Evolutionary conservation across 306 rosid genomes (phyloP), one percentile per base, ranked within the genome.

Genomic region (Cucurbita ficifolia): DNA sequence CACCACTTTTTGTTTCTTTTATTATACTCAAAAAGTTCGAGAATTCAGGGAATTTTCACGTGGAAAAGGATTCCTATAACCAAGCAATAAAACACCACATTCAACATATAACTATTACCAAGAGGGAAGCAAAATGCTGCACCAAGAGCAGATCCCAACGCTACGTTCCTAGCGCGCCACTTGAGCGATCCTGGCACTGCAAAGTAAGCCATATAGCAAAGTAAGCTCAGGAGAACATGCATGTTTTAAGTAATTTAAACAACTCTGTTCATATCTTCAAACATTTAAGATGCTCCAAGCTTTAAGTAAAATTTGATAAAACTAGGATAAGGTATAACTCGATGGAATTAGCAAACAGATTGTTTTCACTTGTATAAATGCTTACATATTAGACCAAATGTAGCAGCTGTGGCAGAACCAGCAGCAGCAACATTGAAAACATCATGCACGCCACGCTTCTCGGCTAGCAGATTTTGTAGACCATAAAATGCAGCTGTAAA

Each of bases 381-480:
- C 96, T 45, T 91, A 94, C 99, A 57, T 79, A 94, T 84, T 81
- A 91, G 80, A 78, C 97, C 99, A 73, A 91, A 94, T 61, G 91
- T 81, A 18, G 99, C 90, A 61, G 97, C 96, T 55, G 99, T 91
- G 69, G 95, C 96, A 75, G 99, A 94, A 72, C 99, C 96, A 79
- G 97, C 99, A 77, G 91, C 99, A 72, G 78, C 91, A 79, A 89
- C 83, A 76, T 94, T 94, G 76, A 85, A 85, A 72, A 91, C 91
- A 81, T 94, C 99, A 70, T 78, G 92, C 51, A 91, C 89, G 9
- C 96, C 96, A 19, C 99, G 87, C 77, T 89, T 79, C 83, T 94
- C 97, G 33, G 85, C 96, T 75, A 94, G 86, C n/a, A 94, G 76
- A 85, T 91, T 83, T 74, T 91, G 96, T 36, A 94, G 68, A 51